Conservation (phyloP, 2,329 filamentous ascomycete species). For the Xylariaceae sp. region DNA sequence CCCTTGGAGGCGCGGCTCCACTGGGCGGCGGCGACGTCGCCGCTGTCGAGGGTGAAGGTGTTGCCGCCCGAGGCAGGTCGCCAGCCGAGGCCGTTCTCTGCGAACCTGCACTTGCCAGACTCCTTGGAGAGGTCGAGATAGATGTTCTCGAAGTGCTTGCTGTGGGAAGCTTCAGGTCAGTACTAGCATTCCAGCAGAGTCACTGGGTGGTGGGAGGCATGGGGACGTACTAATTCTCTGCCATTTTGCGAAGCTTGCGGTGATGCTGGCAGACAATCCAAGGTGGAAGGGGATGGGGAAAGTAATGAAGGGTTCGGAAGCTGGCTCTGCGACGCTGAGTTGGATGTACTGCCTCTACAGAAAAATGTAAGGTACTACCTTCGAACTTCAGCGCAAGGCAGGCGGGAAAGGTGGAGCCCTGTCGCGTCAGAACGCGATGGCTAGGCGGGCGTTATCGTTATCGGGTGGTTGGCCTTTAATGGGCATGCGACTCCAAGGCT, state of each 20-base stretch:
- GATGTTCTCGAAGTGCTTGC: slow-evolving; percentile 96
- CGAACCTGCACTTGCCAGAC: slow-evolving; percentile 88
- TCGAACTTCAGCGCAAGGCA: background rate
- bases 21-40: slow-evolving; percentile 81
- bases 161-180: slow-evolving; percentile 30
- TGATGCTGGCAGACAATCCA: slow-evolving; percentile 5
- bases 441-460: background rate
- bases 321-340: too few species aligned
- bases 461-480: background rate
- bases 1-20: slow-evolving; percentile 94
- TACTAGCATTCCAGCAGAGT: background rate
- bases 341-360: too few species aligned
- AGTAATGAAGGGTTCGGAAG: background rate
- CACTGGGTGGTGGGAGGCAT: background rate
- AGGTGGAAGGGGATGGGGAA: slow-evolving; percentile 1
- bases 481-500: background rate
- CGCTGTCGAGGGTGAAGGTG: slow-evolving; percentile 87
- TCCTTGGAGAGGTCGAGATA: slow-evolving; percentile 94
- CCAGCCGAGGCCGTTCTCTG: slow-evolving; percentile 93
- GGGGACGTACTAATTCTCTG: slow-evolving; percentile 26
- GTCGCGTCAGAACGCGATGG: slow-evolving; percentile 16
- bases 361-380: too few species aligned
- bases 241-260: slow-evolving; percentile 20
- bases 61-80: slow-evolving; percentile 84
- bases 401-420: slow-evolving; percentile 9